Evolutionary conservation across 345 rosid species (phyloP), one percentile per base, ranked within the genome.

Genomic region (Mallotus nudiflorus): DNA sequence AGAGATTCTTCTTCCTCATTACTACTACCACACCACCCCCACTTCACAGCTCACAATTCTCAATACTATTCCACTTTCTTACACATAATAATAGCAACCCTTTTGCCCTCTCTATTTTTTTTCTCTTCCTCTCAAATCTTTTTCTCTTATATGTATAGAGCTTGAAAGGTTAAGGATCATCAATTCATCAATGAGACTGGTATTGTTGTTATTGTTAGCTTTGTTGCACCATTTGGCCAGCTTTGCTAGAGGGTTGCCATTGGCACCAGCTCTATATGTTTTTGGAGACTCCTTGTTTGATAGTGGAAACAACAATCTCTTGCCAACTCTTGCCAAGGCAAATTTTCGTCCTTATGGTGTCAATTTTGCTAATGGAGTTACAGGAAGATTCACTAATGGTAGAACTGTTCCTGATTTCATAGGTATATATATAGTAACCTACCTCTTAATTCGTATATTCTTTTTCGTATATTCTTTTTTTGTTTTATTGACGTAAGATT

Each of bases 301-400:
- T 51, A 80, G 56, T 15, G 87, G 91, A 54, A 85, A 83, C 60
- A 85, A 87, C 78, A 85, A 83, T 62, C 16, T 65, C 40, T 52
- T 85, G 60, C 81, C 83, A 13, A 87, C 87, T 37, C 0, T 75
- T 18, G 82, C 63, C 0, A 82, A 24, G 64, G 89, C 84, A 11
- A 56, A 85, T 66, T 85, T 46, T 64, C 63, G 27, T 3, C 87
- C 87, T 1, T 85, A 83, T 39, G 89, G 86, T 9, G 31, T 20
- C 0, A 61, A 80, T 69, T 87, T 83, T 59, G 35, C 61, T 19
- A 0, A 53, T 0, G 85, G 82, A 24, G 29, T 46, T 40, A 80
- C 87, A 4, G 86, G 89, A 18, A 80, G 88, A 66, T 87, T 87
- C 81, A 85, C 80, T 10, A 78, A 87, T 55, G 85, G 88, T n/a